phyloP scores from a whole-genome alignment of 2,329 filamentous ascomycete genomes.

The Ceratocystis cubensis region DNA sequence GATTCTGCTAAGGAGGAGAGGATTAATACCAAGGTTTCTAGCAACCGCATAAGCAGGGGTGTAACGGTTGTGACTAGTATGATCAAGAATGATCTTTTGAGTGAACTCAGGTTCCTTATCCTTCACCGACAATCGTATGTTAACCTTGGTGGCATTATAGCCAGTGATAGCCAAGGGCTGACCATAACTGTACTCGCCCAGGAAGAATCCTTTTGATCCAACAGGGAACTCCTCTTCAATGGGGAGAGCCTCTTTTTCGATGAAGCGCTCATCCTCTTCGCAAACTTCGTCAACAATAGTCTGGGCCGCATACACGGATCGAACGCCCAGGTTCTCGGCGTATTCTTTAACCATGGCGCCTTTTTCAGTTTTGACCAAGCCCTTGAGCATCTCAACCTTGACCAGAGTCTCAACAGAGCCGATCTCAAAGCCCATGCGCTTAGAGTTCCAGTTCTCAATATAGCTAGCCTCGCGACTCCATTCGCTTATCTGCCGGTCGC shows the following conservation, averaged over 20 bases:
- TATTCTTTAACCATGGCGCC: constrained; percentile 91
- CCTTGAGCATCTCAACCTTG: constrained; percentile 87
- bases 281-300: constrained; percentile 79
- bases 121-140: constrained; percentile 64
- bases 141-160: constrained; percentile 61
- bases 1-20: constrained; percentile 84
- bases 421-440: constrained; percentile 76
- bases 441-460: constrained; percentile 80
- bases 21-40: constrained; percentile 65
- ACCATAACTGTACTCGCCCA: constrained; percentile 87
- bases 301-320: constrained; percentile 84
- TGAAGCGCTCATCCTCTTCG: constrained; percentile 84
- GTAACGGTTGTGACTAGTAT: constrained; percentile 62
- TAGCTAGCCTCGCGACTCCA: constrained; percentile 74
- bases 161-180: constrained; percentile 71
- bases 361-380: constrained; percentile 77
- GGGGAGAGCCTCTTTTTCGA: constrained; percentile 76
- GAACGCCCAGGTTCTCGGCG: constrained; percentile 68
- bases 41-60: constrained; percentile 82
- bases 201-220: constrained; percentile 75
- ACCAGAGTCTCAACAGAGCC: constrained; percentile 79
- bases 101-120: constrained; percentile 72
- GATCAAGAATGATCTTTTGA: constrained; percentile 54
- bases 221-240: constrained; percentile 85
- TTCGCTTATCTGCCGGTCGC: constrained; percentile 61